Base-by-base conservation (phyloP, 2,329 filamentous ascomycete genomes). In the Nothomitra cinnamomea region DNA sequence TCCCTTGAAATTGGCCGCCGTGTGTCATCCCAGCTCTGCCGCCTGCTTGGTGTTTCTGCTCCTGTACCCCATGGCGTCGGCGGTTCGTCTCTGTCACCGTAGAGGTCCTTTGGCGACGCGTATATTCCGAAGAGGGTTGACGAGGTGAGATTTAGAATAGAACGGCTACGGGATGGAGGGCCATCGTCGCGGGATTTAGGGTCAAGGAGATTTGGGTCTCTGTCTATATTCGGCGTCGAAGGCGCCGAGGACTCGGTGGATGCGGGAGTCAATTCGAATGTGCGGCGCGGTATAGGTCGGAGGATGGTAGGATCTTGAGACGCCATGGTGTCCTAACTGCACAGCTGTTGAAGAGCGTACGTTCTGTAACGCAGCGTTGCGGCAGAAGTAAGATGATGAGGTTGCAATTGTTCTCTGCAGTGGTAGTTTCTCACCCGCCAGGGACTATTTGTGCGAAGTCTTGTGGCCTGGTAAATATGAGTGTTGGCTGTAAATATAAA, bases 71-170 rank as follows among this genome's bases (percentile, higher is more conserved):
- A 92, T 1, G 87, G 87, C 10, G 83, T 88, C 54, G 75, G 72
- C 2, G 74, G 67, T 57, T 82, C 80, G 58, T 79, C 78, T 56
- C 61, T 61, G 53, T 72, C 66, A 59, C 75, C 68, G 58, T 67
- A 67, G 45, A 76, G 71, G 55, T 77, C 76, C 32, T 76, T 74
- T 0, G 78, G 78, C 5, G 80, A 80, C 10, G 81, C 82, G 71
- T 94, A 98, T 62, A 98, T 98, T 53, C 92, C 90, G 60, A 84
- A 85, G 3, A 98, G 77, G 0, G 92, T 95, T 1, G 87, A 89
- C 8, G 85, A 83, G 2, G 87, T 95, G 56, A 98, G 75, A 64
- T 95, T 94, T 63, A 88, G 72, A 55, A 87, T 78, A 8, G 87
- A 95, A 58, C 83, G 80, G 22, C 82, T 85, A 55, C 86, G 80